Conservation (phyloP, 2,329 filamentous ascomycete species). For the Cercospora zeina region DNA sequence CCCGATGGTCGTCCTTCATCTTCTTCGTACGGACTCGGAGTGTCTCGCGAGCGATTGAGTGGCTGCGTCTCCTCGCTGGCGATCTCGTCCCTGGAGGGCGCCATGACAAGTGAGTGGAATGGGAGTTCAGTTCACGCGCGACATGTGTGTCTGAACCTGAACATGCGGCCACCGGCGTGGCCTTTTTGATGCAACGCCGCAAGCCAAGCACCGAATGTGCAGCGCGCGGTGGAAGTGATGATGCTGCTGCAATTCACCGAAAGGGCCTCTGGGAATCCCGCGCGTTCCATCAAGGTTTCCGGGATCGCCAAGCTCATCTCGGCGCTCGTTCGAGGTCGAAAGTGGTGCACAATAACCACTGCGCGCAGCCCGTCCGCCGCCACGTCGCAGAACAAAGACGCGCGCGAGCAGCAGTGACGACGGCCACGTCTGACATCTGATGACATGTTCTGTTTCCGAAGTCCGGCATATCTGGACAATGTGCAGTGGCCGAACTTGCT, state of each 20-base stretch:
- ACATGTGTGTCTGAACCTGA: constrained; percentile 3
- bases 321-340: constrained; percentile 8
- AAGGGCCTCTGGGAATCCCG: not conserved
- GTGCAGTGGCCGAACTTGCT: constrained; percentile 4
- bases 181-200: not conserved
- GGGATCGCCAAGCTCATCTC: constrained; percentile 24
- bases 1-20: constrained; percentile 52
- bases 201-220: not conserved
- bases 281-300: constrained; percentile 16
- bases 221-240: not conserved
- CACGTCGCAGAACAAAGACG: constrained; percentile 6
- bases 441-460: not conserved
- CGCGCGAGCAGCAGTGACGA: not conserved
- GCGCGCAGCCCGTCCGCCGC: not conserved
- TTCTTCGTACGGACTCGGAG: constrained; percentile 38
- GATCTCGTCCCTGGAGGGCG: constrained; percentile 5
- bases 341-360: not conserved
- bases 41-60: constrained; percentile 41
- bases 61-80: constrained; percentile 49
- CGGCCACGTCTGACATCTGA: constrained; percentile 1
- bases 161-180: not conserved
- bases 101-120: constrained; percentile 5
- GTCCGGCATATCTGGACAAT: constrained; percentile 1
- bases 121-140: not conserved
- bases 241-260: constrained; percentile 4